phyloP scores from a whole-genome alignment of 106 monocot species.

The Dendrobium officinale region DNA sequence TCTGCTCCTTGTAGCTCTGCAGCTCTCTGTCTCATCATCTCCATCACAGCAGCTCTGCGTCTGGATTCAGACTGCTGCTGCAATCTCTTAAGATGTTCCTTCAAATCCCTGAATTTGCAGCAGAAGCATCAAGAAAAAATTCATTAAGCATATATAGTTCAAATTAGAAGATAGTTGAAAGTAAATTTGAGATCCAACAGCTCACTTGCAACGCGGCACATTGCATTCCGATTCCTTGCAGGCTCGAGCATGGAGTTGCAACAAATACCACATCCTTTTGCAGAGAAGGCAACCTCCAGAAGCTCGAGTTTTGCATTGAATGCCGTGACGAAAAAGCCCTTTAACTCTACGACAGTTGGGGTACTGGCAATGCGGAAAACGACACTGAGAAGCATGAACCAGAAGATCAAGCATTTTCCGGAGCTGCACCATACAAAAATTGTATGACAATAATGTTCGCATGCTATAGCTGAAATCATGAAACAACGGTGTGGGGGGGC shows the following conservation, averaged over 20 bases:
- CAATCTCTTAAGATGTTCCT: slow-evolving; percentile 76
- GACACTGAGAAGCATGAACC: slow-evolving; percentile 79
- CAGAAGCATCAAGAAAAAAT: not conserved
- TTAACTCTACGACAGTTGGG: slow-evolving; percentile 85
- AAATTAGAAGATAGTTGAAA: not conserved
- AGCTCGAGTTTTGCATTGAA: slow-evolving; percentile 49
- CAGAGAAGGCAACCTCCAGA: slow-evolving; percentile 65
- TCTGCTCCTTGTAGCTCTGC: slow-evolving; percentile 69
- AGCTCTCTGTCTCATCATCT: slow-evolving; percentile 94
- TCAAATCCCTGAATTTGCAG: slow-evolving; percentile 59
- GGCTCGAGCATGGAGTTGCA: slow-evolving; percentile 77
- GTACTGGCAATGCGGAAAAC: slow-evolving; percentile 52
- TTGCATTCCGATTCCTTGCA: slow-evolving; percentile 68
- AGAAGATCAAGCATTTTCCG: slow-evolving; percentile 81
- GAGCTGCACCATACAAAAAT: slow-evolving; percentile 37
- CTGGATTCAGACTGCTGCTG: slow-evolving; percentile 95
- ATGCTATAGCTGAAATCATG: too few species aligned
- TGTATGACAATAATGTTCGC: not conserved
- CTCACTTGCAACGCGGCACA: slow-evolving; percentile 74
- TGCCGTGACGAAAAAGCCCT: slow-evolving; percentile 77
- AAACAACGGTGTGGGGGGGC: too few species aligned
- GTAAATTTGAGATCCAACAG: not conserved
- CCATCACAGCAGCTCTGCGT: slow-evolving; percentile 89
- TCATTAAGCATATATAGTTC: not conserved
- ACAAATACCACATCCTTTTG: slow-evolving; percentile 85